Percentiles rank a stretch among this genome's conserved stretches.
Conservation (phyloP, 2,329 filamentous ascomycete genomes). For the Aspergillus japonicus region DNA sequence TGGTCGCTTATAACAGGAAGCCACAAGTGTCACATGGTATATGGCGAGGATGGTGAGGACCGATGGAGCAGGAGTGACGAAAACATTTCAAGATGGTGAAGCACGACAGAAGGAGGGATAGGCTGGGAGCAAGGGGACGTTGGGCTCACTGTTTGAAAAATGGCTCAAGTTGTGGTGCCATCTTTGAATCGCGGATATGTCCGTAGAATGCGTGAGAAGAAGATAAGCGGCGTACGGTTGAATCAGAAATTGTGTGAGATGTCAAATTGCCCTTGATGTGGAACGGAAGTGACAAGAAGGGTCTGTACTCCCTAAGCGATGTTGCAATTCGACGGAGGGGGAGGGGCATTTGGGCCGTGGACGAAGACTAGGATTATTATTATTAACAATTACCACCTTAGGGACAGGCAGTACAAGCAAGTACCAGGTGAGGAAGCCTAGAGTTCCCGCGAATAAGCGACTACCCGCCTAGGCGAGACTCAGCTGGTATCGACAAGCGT, state of each 20-base stretch:
- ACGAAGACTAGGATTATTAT: slow-evolving; percentile 4
- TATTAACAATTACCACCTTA: background rate
- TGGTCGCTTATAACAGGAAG: background rate
- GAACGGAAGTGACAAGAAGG: slow-evolving; percentile 8
- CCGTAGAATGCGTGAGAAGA: slow-evolving; percentile 44
- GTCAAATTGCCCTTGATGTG: slow-evolving; percentile 5
- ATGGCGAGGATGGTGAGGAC: background rate
- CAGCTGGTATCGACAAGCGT: background rate
- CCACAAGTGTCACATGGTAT: too few relatives aligned
- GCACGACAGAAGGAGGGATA: background rate
- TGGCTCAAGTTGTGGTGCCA: slow-evolving; percentile 86
- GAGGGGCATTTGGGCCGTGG: slow-evolving; percentile 34
- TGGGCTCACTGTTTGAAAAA: slow-evolving; percentile 75
- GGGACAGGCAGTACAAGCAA: background rate
- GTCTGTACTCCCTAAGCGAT: slow-evolving; percentile 23
- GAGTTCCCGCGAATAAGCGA: background rate
- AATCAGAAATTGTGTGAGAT: slow-evolving; percentile 4
- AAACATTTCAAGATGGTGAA: background rate
- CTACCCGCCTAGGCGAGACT: background rate
- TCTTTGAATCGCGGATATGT: slow-evolving; percentile 56
- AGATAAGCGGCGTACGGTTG: slow-evolving; percentile 15
- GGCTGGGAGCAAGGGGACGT: background rate
- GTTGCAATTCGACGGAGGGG: slow-evolving; percentile 31
- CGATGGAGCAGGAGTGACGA: background rate
- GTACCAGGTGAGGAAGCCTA: background rate